Conservation (phyloP, 2,329 filamentous ascomycete genomes). For the Bipolaris gigantea region DNA sequence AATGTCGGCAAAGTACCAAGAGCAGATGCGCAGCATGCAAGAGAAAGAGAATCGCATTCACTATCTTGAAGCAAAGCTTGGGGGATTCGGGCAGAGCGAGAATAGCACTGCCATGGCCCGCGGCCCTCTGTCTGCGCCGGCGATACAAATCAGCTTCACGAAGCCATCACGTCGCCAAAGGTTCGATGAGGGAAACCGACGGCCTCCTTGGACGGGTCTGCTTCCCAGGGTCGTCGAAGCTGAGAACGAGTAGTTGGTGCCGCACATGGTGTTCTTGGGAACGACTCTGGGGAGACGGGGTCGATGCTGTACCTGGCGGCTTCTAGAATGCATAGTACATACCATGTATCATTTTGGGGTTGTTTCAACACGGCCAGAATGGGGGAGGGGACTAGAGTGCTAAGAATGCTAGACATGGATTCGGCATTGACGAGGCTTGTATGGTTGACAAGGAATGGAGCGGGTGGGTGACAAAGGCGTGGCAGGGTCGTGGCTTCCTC, state of each 20-base stretch:
- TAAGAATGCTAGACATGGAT: no score
- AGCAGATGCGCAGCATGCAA: constrained; percentile 17
- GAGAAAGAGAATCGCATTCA: constrained; percentile 35
- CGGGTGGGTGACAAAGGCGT: no score
- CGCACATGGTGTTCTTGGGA: neutral
- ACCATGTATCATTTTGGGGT: no score
- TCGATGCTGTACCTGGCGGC: no score
- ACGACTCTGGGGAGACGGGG: no score
- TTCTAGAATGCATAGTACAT: no score
- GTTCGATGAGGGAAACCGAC: neutral
- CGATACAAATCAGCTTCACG: constrained; percentile 15
- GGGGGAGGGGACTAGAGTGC: no score
- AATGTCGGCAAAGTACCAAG: constrained; percentile 16
- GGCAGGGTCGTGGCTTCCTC: no score
- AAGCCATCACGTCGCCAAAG: constrained; percentile 12
- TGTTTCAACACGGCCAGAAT: no score
- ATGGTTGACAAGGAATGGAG: no score
- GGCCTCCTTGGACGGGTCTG: neutral
- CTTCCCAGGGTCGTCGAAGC: constrained; percentile 11
- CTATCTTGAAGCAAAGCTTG: constrained; percentile 34
- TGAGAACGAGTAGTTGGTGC: constrained; percentile 3
- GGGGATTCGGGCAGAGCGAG: constrained; percentile 18
- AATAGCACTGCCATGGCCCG: neutral
- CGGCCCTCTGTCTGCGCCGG: constrained; percentile 18
- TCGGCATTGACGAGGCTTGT: no score